Base-by-base conservation (phyloP, 2,329 filamentous ascomycete species). In the Tricladium varicosporioides region DNA sequence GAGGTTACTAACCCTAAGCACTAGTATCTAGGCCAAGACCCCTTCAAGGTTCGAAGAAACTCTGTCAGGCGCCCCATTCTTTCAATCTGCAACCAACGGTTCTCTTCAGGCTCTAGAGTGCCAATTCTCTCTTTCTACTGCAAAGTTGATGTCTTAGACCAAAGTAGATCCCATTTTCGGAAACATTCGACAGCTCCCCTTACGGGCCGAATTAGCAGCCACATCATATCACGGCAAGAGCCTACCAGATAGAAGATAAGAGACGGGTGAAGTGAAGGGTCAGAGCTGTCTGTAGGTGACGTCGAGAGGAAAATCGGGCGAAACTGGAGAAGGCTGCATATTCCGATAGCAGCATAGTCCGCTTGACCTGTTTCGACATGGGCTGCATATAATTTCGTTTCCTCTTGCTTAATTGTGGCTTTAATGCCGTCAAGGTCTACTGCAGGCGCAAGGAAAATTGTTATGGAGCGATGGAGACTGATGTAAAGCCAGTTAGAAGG, bases 311-410 rank as follows among this genome's bases (percentile, higher is more conserved):
- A 42, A 48, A 15, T 19, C 16, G 48, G 22, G 47, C 43, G 51
- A 51, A 58, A 52, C 48, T 54, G 47, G 42, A 58, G 56, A 48
- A 40, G 46, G 56, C 51, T 60, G 58, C 54, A 60, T 60, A 43
- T 40, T 40, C 9, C 4, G 11, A 40, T 10, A 40, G 36, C 42
- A 51, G 51, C 40, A 51, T 40, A 4, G 36, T 40, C 36, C 36
- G 36, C 36, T 40, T 40, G 36, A n/a, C 36, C 36, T 10, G 36
- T 40, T 48, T 33, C 31, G 36, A 33, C 36, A 27, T 50, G 7
- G 22, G 5, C 36, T 10, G 36, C 48, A 40, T 27, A 48, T 8
- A n/a, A 50, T 8, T 51, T 50, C 43, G 51, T 51, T 54, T 49
- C 46, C 43, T 22, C 22, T 33, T 32, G 22, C 43, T 44, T 8